Evolutionary conservation across 2,329 filamentous ascomycete genomes (phyloP).

Genomic region (Chaetoscypha palmicola): DNA sequence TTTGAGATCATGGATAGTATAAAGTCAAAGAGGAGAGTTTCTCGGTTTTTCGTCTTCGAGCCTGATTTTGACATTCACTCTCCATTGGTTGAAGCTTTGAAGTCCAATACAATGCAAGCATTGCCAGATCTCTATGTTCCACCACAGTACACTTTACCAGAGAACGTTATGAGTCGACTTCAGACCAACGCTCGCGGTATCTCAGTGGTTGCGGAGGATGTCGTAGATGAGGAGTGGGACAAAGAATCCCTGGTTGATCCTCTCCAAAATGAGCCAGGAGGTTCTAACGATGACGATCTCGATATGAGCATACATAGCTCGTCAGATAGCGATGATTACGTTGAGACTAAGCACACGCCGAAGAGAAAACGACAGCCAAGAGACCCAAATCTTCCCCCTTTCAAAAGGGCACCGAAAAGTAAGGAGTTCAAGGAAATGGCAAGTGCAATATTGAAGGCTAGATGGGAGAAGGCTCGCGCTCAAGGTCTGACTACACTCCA

Average conservation of each 20-base stretch:
- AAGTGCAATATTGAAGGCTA: background rate
- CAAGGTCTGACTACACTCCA: background rate
- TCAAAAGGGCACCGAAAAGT: background rate
- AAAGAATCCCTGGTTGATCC: too few relatives aligned
- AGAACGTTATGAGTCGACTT: constrained; percentile 16
- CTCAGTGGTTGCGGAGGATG: background rate
- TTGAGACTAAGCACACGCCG: too few relatives aligned
- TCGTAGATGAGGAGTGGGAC: too few relatives aligned
- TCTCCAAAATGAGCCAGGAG: too few relatives aligned
- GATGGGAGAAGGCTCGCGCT: background rate
- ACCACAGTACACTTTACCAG: constrained; percentile 20
- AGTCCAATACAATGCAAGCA: constrained; percentile 16
- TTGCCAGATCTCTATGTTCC: constrained; percentile 27
- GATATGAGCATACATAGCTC: too few relatives aligned
- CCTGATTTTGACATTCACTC: constrained; percentile 12
- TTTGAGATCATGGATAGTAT: constrained; percentile 6
- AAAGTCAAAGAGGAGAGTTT: constrained; percentile 10
- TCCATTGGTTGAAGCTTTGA: constrained; percentile 14
- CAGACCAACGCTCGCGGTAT: constrained; percentile 7
- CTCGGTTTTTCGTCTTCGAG: constrained; percentile 16
- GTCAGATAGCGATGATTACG: too few relatives aligned
- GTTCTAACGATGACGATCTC: too few relatives aligned
- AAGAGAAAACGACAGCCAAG: too few relatives aligned
- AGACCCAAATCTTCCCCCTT: background rate
- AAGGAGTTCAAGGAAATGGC: background rate